Conservation (phyloP, 768 basidiomycete genomes). For the Lentinula aciculospora region DNA sequence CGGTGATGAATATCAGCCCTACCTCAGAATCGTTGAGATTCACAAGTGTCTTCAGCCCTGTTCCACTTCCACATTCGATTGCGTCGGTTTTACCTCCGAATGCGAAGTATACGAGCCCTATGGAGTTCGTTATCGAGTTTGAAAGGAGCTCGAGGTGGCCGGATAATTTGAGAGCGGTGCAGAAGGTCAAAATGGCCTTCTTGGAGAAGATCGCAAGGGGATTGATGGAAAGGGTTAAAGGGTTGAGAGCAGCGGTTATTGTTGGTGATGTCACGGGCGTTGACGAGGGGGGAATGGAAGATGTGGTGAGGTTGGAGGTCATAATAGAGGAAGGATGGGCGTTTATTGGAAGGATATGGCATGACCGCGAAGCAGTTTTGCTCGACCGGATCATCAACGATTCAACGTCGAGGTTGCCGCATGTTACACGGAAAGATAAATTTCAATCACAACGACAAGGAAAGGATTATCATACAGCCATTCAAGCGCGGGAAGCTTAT, state of each 20-base stretch:
- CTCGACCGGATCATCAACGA: constrained; percentile 64
- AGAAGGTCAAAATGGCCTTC: constrained; percentile 91
- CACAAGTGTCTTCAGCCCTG: constrained; percentile 76
- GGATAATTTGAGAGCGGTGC: constrained; percentile 87
- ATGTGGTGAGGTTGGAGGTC: constrained; percentile 71
- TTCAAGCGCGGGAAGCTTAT: constrained; percentile 55
- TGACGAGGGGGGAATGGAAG: constrained; percentile 42
- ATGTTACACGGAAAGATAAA: constrained; percentile 20
- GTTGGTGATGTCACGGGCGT: constrained; percentile 44
- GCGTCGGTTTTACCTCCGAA: constrained; percentile 47
- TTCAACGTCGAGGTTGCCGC: constrained; percentile 31
- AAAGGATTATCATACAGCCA: constrained; percentile 49
- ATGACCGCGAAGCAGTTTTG: constrained; percentile 78
- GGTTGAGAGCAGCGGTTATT: constrained; percentile 54
- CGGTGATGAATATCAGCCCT: constrained; percentile 71
- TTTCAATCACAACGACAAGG: constrained; percentile 29
- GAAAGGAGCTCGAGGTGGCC: constrained; percentile 94
- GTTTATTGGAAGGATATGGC: constrained; percentile 79
- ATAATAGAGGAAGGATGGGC: constrained; percentile 81
- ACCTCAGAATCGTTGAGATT: constrained; percentile 74
- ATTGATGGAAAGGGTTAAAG: constrained; percentile 47
- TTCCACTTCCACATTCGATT: constrained; percentile 56
- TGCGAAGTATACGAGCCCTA: constrained; percentile 62
- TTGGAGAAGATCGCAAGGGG: constrained; percentile 73
- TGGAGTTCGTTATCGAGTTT: constrained; percentile 80